Evolutionary conservation across 306 rosid genomes (phyloP).

Genomic region (Lagenaria siceraria): DNA sequence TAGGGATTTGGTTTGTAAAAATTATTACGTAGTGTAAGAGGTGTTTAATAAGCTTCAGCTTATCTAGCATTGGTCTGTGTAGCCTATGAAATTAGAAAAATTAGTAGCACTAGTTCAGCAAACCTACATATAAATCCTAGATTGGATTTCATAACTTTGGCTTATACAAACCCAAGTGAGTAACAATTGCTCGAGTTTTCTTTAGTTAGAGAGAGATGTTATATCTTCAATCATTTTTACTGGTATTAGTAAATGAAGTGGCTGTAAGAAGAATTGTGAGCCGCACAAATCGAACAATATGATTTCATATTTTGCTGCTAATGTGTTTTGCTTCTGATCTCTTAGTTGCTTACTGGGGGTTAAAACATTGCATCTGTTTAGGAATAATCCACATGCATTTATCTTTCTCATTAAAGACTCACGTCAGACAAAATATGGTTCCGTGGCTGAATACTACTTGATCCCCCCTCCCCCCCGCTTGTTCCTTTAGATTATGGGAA

Average conservation of each 20-base stretch:
- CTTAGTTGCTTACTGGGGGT: neutral
- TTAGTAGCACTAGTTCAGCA: neutral
- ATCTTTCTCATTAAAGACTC: neutral
- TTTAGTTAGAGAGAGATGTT: neutral
- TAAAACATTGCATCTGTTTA: neutral
- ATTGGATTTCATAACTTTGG: neutral
- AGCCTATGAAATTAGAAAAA: neutral
- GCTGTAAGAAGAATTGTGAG: neutral
- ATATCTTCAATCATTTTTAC: neutral
- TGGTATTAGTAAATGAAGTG: neutral
- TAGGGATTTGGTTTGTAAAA: neutral
- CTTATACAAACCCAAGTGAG: neutral
- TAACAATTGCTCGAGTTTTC: neutral
- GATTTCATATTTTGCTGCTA: neutral
- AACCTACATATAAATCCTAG: neutral
- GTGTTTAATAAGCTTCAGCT: neutral
- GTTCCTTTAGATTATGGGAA: conserved; percentile 46
- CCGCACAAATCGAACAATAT: neutral
- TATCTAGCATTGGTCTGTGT: neutral
- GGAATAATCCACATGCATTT: neutral
- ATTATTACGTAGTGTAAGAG: neutral
- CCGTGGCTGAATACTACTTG: neutral
- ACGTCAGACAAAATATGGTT: neutral
- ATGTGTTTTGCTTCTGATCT: neutral
- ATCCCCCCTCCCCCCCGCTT: neutral